A percentile compares a stretch with the other conserved stretches of the same genome.
Evolutionary conservation across 352 stramenopile genomes (phyloP).

Genomic region (Phytophthora boehmeriae): DNA sequence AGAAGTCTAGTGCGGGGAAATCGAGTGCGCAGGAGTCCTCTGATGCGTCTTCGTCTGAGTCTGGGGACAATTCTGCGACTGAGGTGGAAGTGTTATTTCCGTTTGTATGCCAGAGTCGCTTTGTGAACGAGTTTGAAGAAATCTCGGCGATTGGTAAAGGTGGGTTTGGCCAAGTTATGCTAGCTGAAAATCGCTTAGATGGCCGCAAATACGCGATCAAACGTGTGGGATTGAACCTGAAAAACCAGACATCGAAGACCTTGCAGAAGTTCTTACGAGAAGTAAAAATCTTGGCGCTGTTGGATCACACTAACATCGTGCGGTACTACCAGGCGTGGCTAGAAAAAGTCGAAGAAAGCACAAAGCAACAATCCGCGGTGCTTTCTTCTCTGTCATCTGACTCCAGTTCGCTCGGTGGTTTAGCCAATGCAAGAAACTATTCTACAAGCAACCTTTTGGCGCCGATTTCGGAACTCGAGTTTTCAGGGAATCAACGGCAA

Average conservation of each 20-base stretch:
- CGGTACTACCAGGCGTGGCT: slow-evolving; percentile 93
- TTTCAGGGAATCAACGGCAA: slow-evolving; percentile 57
- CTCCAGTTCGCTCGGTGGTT: slow-evolving; percentile 34
- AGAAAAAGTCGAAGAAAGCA: slow-evolving; percentile 80
- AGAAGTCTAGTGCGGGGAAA: slow-evolving; percentile 35
- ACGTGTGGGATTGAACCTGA: slow-evolving; percentile 79
- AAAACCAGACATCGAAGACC: slow-evolving; percentile 90
- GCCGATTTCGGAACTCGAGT: slow-evolving; percentile 70
- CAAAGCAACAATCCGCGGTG: slow-evolving; percentile 12
- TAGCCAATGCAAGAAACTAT: slow-evolving; percentile 54
- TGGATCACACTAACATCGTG: slow-evolving; percentile 95
- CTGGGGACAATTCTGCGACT: slow-evolving; percentile 30
- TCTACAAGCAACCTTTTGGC: slow-evolving; percentile 78
- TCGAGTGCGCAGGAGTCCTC: slow-evolving; percentile 39
- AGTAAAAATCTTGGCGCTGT: slow-evolving; percentile 91
- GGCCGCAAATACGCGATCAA: slow-evolving; percentile 95
- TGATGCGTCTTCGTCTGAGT: slow-evolving; percentile 60
- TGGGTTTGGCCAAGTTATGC: slow-evolving; percentile 94
- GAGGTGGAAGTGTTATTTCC: slow-evolving; percentile 80
- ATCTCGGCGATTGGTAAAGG: slow-evolving; percentile 91
- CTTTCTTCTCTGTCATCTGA: slow-evolving; percentile 34
- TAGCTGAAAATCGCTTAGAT: slow-evolving; percentile 94
- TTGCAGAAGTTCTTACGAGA: slow-evolving; percentile 94
- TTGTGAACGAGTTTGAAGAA: slow-evolving; percentile 86
- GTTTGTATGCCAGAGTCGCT: slow-evolving; percentile 86